Evolutionary conservation across 2,329 filamentous ascomycete species (phyloP).

Genomic region (Delphinella strobiligena): DNA sequence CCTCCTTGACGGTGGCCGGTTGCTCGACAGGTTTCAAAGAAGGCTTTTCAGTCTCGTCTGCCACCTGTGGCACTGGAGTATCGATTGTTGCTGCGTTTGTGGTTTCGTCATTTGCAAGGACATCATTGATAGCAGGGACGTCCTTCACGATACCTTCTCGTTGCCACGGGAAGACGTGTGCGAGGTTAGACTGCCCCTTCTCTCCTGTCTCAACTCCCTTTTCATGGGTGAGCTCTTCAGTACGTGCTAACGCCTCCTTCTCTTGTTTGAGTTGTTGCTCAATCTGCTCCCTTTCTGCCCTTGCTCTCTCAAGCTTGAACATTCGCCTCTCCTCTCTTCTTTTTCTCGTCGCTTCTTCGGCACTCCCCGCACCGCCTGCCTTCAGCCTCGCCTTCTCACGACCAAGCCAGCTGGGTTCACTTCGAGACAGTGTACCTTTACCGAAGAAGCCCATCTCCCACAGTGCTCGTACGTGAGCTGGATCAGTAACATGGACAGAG

Average conservation of each 20-base stretch:
- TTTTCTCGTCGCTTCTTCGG: conserved; percentile 66
- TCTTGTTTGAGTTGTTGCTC: conserved; percentile 55
- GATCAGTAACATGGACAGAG: conserved; percentile 73
- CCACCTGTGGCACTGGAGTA: neutral
- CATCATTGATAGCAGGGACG: neutral
- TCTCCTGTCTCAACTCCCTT: neutral
- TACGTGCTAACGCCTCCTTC: conserved; percentile 9
- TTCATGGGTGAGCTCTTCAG: neutral
- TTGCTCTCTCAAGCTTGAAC: conserved; percentile 86
- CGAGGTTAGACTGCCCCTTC: neutral
- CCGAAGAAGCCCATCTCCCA: conserved; percentile 99
- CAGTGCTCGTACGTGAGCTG: conserved; percentile 61
- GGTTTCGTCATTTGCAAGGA: neutral
- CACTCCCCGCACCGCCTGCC: conserved; percentile 39
- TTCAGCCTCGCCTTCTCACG: conserved; percentile 62
- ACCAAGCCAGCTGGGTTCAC: conserved; percentile 87
- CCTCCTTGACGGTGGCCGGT: neutral
- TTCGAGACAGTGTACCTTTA: conserved; percentile 83
- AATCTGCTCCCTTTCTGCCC: conserved; percentile 72
- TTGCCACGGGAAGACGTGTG: conserved; percentile 9
- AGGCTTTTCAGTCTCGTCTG: neutral
- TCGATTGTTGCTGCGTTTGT: neutral
- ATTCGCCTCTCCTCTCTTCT: conserved; percentile 69
- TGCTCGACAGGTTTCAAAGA: neutral
- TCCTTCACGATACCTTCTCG: conserved; percentile 1